A percentile compares a stretch with the other conserved stretches of the same genome.
Evolutionary conservation across 208 protist species (phyloP).

Genomic region (Leishmania braziliensis): DNA sequence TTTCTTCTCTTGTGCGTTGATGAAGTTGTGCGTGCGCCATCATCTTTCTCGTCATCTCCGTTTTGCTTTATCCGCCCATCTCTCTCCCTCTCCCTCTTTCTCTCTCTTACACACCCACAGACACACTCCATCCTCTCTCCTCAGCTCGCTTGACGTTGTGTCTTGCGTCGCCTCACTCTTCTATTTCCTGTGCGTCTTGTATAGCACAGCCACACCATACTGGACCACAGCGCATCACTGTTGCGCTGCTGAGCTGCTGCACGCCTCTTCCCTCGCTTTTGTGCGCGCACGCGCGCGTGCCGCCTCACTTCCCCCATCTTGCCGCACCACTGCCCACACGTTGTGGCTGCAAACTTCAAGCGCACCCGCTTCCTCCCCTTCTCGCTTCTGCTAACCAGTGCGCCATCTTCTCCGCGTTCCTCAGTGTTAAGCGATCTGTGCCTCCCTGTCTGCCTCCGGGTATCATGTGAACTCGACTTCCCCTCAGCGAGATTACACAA

Average conservation of each 20-base stretch:
- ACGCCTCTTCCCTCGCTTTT: no score
- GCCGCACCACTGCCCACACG: background rate
- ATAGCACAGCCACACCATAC: background rate
- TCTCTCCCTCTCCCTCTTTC: background rate
- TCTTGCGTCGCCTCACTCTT: background rate
- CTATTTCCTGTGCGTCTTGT: background rate
- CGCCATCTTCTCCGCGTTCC: background rate
- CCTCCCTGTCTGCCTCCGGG: background rate
- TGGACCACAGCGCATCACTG: background rate
- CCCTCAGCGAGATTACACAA: no score
- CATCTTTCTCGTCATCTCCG: background rate
- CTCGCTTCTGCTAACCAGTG: background rate
- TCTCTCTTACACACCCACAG: background rate
- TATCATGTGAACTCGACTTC: background rate
- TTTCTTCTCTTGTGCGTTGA: background rate
- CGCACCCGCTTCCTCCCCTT: background rate
- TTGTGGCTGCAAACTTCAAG: background rate
- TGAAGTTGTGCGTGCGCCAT: background rate
- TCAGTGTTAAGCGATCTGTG: background rate
- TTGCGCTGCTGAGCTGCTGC: no score
- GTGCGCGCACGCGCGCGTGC: no score
- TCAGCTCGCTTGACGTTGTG: background rate
- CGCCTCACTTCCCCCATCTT: no score
- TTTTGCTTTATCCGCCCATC: background rate
- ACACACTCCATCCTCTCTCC: background rate